Percentiles rank a stretch among this genome's conserved stretches.
Conservation (phyloP, 305 asterid species). For the Fraxinus sp. region DNA sequence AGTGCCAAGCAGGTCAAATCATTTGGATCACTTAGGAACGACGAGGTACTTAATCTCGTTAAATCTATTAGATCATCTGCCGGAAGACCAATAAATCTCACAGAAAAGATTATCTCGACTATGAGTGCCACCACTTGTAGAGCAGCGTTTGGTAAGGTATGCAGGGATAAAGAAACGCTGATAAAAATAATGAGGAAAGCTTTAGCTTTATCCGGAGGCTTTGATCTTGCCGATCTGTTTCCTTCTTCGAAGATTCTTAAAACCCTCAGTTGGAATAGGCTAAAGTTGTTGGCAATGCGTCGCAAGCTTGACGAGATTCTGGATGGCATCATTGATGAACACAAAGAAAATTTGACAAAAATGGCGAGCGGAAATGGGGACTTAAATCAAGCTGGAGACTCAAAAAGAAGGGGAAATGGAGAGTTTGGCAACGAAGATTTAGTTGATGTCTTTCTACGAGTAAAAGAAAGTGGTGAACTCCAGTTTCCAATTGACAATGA, state of each 20-base stretch:
- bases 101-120: too few relatives aligned
- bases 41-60: too few relatives aligned
- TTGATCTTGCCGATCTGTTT: neutral
- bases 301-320: constrained; percentile 25
- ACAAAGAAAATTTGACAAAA: neutral
- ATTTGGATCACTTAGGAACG: too few relatives aligned
- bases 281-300: neutral
- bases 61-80: too few relatives aligned
- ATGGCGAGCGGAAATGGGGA: neutral
- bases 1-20: too few relatives aligned
- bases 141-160: too few relatives aligned
- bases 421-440: constrained; percentile 27
- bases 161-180: too few relatives aligned
- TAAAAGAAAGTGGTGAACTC: constrained; percentile 10
- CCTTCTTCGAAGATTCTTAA: neutral
- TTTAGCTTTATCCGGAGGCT: neutral
- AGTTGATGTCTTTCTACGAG: constrained; percentile 25
- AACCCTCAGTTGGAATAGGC: neutral
- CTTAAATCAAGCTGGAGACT: neutral
- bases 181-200: too few relatives aligned
- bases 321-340: neutral
- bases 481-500: constrained; percentile 12
- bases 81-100: too few relatives aligned
- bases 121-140: too few relatives aligned
- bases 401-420: neutral